Evolutionary conservation across 768 basidiomycete genomes (phyloP).

Genomic region (Suillus bovinus): DNA sequence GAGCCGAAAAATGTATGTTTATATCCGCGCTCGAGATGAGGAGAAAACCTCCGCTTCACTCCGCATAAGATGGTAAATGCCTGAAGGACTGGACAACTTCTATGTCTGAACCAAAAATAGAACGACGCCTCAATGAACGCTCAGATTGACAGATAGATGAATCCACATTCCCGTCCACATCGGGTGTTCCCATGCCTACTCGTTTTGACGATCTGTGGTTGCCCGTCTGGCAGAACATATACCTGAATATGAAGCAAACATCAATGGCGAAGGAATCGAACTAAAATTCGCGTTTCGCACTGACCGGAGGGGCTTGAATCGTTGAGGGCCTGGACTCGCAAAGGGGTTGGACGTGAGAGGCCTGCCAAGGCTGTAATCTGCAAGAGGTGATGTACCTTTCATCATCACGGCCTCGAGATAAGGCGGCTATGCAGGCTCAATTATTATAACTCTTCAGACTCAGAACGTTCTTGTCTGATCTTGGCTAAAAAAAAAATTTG

Average conservation of each 20-base stretch:
- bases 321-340: conserved; percentile 50
- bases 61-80: conserved; percentile 30
- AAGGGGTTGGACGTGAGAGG: conserved; percentile 13
- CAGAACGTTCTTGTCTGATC: conserved; percentile 23
- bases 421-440: background rate
- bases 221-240: conserved; percentile 68
- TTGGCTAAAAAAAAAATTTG: conserved; percentile 47
- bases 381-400: background rate
- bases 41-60: conserved; percentile 15
- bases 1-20: conserved; percentile 15
- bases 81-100: conserved; percentile 35
- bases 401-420: background rate
- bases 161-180: conserved; percentile 66
- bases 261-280: conserved; percentile 75
- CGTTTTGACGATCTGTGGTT: conserved; percentile 73
- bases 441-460: conserved; percentile 16
- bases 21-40: conserved; percentile 13
- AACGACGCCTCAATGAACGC: conserved; percentile 25
- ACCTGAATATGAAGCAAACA: conserved; percentile 70
- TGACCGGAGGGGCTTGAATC: conserved; percentile 70
- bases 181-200: conserved; percentile 75
- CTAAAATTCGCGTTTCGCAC: conserved; percentile 67
- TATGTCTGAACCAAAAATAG: conserved; percentile 21
- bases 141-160: conserved; percentile 4
- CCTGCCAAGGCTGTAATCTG: conserved; percentile 11